Conservation (phyloP, 2,329 filamentous ascomycete genomes). For the Helotiales sp. region DNA sequence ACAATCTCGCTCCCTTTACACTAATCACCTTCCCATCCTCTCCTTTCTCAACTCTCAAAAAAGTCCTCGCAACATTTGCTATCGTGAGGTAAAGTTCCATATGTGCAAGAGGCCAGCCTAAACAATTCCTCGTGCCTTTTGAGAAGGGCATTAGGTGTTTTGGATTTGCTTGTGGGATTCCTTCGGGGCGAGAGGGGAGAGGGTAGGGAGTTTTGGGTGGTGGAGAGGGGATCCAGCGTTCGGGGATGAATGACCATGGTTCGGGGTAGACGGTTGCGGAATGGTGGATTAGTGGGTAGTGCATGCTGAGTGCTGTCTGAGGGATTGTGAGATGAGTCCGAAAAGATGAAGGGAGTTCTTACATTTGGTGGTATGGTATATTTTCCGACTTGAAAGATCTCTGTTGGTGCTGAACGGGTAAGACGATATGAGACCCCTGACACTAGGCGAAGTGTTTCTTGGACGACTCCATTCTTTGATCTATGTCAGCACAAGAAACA, state of each 20-base stretch:
- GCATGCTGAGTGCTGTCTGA: conserved; percentile 14
- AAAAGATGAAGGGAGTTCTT: not conserved
- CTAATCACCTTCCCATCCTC: conserved; percentile 7
- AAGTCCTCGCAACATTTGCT: conserved; percentile 8
- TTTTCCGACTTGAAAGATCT: conserved; percentile 11
- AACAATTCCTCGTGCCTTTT: conserved; percentile 13
- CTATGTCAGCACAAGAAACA: conserved; percentile 1
- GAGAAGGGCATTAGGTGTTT: conserved; percentile 18
- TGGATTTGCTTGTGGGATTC: conserved; percentile 7
- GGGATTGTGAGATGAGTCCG: not conserved
- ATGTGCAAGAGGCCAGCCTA: conserved; percentile 15
- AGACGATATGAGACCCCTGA: conserved; percentile 19
- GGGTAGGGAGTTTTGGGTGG: not conserved
- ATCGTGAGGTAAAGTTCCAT: conserved; percentile 13
- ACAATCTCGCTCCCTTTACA: conserved; percentile 13
- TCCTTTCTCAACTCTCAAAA: conserved; percentile 12
- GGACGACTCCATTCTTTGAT: conserved; percentile 6
- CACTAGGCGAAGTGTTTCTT: conserved; percentile 14
- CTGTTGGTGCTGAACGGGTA: conserved; percentile 13
- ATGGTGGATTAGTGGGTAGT: conserved; percentile 13
- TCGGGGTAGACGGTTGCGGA: conserved; percentile 14
- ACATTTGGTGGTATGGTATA: conserved; percentile 16
- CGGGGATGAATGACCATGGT: conserved; percentile 18
- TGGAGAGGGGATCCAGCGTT: conserved; percentile 16
- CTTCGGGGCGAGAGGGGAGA: not conserved